Percentiles rank a stretch among this genome's conserved stretches.
phyloP scores from a whole-genome alignment of 768 basidiomycete species.

The Phanerochaete carnosa region DNA sequence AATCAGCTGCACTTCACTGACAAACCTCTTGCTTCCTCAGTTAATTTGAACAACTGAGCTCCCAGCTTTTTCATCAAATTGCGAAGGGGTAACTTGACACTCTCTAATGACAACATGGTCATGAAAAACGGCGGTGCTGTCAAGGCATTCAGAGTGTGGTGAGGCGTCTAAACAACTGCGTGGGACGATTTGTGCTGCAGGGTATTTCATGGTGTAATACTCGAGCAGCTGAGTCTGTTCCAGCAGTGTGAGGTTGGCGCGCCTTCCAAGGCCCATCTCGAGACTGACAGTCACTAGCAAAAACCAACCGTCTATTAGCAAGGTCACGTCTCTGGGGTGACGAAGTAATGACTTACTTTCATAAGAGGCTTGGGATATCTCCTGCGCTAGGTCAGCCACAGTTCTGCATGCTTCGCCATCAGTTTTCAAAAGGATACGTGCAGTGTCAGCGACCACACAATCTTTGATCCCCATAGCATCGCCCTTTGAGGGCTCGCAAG shows the following conservation, averaged over 20 bases:
- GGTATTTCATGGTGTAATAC: not conserved
- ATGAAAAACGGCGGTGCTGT: not conserved
- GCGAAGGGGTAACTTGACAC: too few relatives aligned
- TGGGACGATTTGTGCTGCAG: not conserved
- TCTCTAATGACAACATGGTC: not conserved
- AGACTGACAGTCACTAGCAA: not conserved
- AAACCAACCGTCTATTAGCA: not conserved
- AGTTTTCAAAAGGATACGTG: not conserved
- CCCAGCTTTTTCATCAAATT: not conserved
- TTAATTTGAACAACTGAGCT: not conserved
- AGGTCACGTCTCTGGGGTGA: not conserved
- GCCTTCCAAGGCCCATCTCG: not conserved
- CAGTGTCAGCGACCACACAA: not conserved
- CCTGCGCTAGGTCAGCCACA: not conserved
- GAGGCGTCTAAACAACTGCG: not conserved
- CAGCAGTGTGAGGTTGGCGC: not conserved
- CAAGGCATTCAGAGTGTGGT: not conserved
- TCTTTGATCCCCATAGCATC: not conserved
- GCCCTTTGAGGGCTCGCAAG: not conserved
- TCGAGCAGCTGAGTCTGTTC: not conserved
- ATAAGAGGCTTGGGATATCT: not conserved
- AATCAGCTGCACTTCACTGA: not conserved
- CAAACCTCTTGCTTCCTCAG: not conserved
- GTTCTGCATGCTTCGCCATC: not conserved
- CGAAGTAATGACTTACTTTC: not conserved